Evolutionary conservation across 2,329 filamentous ascomycete genomes (phyloP).

Genomic region (Pseudopithomyces maydicus): DNA sequence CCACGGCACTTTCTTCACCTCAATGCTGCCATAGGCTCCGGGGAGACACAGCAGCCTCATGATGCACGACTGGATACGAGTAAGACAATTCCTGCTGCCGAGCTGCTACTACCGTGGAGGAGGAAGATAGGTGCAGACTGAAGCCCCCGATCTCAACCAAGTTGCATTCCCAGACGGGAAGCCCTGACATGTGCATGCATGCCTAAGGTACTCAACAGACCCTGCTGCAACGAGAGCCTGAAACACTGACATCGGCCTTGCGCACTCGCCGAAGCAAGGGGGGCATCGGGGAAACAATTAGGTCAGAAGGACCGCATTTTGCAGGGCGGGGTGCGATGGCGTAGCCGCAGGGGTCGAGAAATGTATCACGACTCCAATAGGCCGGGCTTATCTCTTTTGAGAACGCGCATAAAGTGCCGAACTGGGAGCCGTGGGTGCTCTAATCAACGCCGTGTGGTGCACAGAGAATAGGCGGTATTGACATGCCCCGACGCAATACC

Average conservation of each 20-base stretch:
- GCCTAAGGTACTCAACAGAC: background rate
- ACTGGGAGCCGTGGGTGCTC: background rate
- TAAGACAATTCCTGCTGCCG: background rate
- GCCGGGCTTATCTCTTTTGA: background rate
- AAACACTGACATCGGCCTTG: background rate
- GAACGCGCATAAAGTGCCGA: background rate
- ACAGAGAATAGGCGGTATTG: constrained; percentile 1
- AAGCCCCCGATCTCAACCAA: background rate
- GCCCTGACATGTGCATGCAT: background rate
- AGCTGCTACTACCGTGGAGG: background rate
- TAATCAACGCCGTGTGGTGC: background rate
- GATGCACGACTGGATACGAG: constrained; percentile 1
- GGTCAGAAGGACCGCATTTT: background rate
- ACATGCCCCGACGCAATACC: background rate
- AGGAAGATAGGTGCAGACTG: background rate
- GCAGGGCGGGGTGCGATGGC: constrained; percentile 3
- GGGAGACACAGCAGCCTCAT: constrained; percentile 29
- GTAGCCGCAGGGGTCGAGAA: background rate
- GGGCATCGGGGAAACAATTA: background rate
- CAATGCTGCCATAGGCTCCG: constrained; percentile 31
- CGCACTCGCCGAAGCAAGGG: background rate
- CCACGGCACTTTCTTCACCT: constrained; percentile 17
- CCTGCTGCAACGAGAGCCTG: background rate
- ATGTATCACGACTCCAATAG: background rate
- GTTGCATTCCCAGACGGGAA: background rate